Conservation (phyloP, 371 early-diverging fungal genomes). For the Capillidium rhysosporum region DNA sequence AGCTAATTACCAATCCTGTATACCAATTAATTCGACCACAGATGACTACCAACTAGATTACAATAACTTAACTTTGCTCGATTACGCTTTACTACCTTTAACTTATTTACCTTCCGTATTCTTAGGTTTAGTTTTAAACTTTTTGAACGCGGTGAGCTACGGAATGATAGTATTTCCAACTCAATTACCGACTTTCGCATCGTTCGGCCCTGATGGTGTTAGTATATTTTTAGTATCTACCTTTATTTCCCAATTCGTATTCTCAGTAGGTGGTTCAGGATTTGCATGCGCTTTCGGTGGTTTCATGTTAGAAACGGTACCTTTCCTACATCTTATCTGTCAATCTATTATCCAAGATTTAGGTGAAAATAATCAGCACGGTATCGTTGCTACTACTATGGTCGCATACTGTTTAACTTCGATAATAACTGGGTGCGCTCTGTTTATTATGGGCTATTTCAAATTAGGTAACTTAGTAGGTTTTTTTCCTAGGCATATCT, state of each 20-base stretch:
- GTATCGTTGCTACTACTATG: slow-evolving; percentile 74
- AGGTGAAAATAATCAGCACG: slow-evolving; percentile 29
- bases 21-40: too few species aligned
- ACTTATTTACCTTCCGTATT: slow-evolving; percentile 53
- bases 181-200: slow-evolving; percentile 47
- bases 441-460: slow-evolving; percentile 70
- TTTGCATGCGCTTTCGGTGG: slow-evolving; percentile 83
- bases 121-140: slow-evolving; percentile 67
- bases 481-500: slow-evolving; percentile 88
- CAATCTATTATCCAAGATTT: slow-evolving; percentile 31
- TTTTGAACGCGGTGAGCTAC: slow-evolving; percentile 83
- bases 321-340: slow-evolving; percentile 68
- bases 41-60: not conserved
- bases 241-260: slow-evolving; percentile 66
- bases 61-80: not conserved
- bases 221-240: slow-evolving; percentile 81
- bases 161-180: slow-evolving; percentile 85
- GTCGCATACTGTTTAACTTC: slow-evolving; percentile 65
- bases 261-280: slow-evolving; percentile 58
- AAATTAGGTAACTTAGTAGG: slow-evolving; percentile 57
- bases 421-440: slow-evolving; percentile 68
- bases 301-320: slow-evolving; percentile 89
- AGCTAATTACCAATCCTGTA: too few species aligned
- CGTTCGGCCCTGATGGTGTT: slow-evolving; percentile 75
- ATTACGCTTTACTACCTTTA: not conserved